Evolutionary conservation across 108 stramenopile genomes (phyloP).

Genomic region (Epipyxis sp.): DNA sequence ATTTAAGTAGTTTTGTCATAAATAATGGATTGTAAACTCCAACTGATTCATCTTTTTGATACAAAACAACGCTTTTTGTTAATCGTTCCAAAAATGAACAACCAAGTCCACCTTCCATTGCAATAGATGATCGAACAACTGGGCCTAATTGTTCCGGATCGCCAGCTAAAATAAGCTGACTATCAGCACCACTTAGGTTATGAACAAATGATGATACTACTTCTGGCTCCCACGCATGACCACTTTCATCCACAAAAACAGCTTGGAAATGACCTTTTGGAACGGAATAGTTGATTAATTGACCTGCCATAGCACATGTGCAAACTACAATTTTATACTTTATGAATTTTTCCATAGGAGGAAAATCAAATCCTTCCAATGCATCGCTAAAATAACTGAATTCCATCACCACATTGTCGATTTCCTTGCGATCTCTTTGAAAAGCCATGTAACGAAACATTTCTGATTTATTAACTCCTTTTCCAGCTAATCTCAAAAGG

Average conservation of each 20-base stretch:
- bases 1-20: conserved; percentile 12
- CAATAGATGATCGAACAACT: neutral
- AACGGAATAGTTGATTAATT: neutral
- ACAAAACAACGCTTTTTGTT: neutral
- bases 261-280: neutral
- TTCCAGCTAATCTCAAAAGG: neutral
- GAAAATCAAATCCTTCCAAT: neutral
- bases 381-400: neutral
- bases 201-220: neutral
- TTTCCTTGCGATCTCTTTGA: neutral
- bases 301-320: conserved; percentile 1
- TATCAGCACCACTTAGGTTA: neutral
- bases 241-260: conserved; percentile 20
- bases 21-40: conserved; percentile 1
- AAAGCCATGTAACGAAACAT: conserved; percentile 16
- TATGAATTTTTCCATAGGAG: neutral
- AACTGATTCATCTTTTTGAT: neutral
- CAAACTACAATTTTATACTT: neutral
- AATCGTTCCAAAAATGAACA: conserved; percentile 10
- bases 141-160: conserved; percentile 30
- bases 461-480: neutral
- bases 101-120: neutral
- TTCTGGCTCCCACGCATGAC: conserved; percentile 16
- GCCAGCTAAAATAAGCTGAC: conserved; percentile 17
- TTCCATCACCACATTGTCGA: neutral